Base-by-base conservation (phyloP, 1,284 basidiomycete species). In the Trichosporon sp. region DNA sequence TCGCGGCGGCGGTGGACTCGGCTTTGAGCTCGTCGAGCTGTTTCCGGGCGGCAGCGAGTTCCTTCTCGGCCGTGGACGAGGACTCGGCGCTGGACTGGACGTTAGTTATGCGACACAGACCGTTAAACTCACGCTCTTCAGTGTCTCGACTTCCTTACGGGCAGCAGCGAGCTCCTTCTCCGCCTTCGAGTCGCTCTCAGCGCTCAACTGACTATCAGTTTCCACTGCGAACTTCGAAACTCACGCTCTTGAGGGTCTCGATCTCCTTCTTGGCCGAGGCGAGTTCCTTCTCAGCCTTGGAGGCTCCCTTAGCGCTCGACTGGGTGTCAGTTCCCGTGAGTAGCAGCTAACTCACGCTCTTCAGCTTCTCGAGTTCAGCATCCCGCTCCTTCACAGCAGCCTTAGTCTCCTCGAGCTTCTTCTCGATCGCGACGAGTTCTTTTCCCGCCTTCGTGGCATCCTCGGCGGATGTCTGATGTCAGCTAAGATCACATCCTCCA, bases 281-380 rank as follows among this genome's bases (percentile, higher is more conserved):
- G 51, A 54, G 51, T 10, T 54, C 51, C 19, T 19, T 54, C 51
- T 54, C 51, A 3, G 51, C 51, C 21, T 54, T 54, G 4, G 51
- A 54, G 7, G 51, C 8, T 6, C 4, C 4, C 51, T 54, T 19
- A 3, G 51, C 51, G 19, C 51, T 54, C 51, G 51, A n/a, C 59
- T 35, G 59, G 7, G 10, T 19, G 31, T 63, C 8, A n/a, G 16
- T 35, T n/a, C 8, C 5, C 37, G 37, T 6, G 37, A 12, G 2
- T 2, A 40, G 2, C 38, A 12, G 12, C 11, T 40, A 40, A 40
- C 38, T 40, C 12, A 40, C 38, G 38, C 38, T 40, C 38, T 12
- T 40, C 38, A 40, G 59, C 73, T 79, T 79, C 72, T 81, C 77
- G 35, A 81, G 68, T 65, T 80, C 78, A 16, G 72, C 75, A 73